Percentiles rank a stretch among this genome's conserved stretches.
These are phyloP conservation scores for Russula sp. DNA, from an alignment of 768 basidiomycete genomes.

Conservation along the genomic window DNA sequence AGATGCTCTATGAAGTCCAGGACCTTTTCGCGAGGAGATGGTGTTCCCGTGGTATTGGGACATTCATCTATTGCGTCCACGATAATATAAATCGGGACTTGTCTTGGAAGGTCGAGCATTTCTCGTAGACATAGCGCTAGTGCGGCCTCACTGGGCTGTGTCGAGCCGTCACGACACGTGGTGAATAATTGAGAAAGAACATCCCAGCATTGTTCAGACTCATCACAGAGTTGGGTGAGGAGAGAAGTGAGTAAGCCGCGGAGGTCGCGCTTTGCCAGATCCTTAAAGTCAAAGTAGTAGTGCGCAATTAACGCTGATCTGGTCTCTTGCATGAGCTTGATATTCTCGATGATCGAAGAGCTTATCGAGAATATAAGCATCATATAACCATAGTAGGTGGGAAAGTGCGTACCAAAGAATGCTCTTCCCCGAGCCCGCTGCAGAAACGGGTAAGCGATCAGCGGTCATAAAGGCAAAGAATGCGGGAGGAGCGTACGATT, in stretches of 20 bases:
- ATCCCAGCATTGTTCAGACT: background rate
- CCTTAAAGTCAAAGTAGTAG: background rate
- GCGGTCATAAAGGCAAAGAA: too few relatives aligned
- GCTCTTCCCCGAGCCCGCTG: slow-evolving; percentile 7
- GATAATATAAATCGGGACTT: background rate
- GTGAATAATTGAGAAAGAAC: background rate
- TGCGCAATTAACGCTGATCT: background rate
- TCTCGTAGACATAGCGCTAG: background rate
- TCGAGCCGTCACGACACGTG: background rate
- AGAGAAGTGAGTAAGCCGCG: background rate
- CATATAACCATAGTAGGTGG: background rate
- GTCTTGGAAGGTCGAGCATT: background rate
- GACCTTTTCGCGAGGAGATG: background rate
- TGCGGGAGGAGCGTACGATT: background rate
- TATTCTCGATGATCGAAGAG: background rate
- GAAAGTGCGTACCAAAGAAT: slow-evolving; percentile 1
- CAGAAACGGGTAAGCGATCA: background rate
- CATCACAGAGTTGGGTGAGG: background rate
- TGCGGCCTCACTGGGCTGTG: background rate
- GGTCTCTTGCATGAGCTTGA: background rate
- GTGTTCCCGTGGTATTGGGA: background rate
- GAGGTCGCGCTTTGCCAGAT: background rate
- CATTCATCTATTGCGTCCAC: background rate
- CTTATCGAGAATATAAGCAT: background rate
- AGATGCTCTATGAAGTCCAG: background rate